These are phyloP conservation scores for Amoebophrya sp. DNA, from an alignment of 169 alveolate genomes.

Conservation along the genomic window DNA sequence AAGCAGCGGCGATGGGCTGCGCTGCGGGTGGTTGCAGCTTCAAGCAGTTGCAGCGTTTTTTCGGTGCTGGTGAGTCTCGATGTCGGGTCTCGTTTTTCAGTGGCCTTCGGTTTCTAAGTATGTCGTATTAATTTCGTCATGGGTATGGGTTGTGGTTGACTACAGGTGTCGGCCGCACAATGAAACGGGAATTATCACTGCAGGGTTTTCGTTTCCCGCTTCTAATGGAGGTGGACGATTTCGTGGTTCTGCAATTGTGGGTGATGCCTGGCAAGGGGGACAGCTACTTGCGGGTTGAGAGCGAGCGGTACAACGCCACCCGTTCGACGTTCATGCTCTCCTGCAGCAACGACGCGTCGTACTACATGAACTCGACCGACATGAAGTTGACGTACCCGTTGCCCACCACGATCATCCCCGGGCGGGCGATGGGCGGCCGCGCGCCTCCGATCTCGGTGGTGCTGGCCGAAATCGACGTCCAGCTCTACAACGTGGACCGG, in stretches of 20 bases:
- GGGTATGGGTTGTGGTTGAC: too few relatives aligned
- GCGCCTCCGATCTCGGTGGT: neutral
- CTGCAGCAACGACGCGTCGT: neutral
- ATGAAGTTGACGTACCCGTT: neutral
- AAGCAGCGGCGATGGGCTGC: too few relatives aligned
- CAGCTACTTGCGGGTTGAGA: neutral
- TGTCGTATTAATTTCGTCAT: too few relatives aligned
- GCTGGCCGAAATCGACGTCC: neutral
- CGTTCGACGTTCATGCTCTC: neutral
- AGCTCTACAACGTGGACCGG: neutral
- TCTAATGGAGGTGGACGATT: neutral
- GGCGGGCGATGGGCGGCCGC: neutral
- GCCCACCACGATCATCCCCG: neutral
- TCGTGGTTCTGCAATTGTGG: neutral
- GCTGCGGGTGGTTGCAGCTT: too few relatives aligned
- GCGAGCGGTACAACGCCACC: neutral
- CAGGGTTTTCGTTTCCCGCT: too few relatives aligned
- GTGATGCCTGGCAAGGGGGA: neutral
- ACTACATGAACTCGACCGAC: neutral
- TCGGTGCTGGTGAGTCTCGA: too few relatives aligned
- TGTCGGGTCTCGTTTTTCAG: too few relatives aligned
- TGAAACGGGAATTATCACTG: too few relatives aligned
- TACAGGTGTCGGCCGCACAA: too few relatives aligned
- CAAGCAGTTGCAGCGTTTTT: too few relatives aligned
- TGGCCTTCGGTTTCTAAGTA: too few relatives aligned